phyloP scores from a whole-genome alignment of 2,329 filamentous ascomycete genomes.

The Ascocoryne sarcoides region DNA sequence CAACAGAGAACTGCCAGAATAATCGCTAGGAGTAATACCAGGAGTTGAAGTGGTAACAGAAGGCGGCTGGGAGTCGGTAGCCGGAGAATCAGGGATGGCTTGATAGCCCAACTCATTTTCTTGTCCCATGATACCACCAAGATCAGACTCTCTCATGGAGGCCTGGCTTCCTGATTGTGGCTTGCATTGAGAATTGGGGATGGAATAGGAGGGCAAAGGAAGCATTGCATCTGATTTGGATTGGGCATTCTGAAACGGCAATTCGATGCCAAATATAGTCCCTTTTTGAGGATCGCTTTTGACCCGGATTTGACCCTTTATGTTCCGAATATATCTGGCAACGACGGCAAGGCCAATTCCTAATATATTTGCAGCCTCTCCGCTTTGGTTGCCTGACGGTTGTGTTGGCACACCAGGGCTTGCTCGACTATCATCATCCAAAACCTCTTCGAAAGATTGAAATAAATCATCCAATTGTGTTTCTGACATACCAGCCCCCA shows the following conservation, averaged over 20 bases:
- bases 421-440: slow-evolving; percentile 29
- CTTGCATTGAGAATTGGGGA: too few species aligned
- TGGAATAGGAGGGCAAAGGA: not conserved
- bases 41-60: slow-evolving; percentile 10
- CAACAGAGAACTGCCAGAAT: not conserved
- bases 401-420: slow-evolving; percentile 7
- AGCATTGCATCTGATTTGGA: not conserved
- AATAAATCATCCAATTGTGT: slow-evolving; percentile 48
- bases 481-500: slow-evolving; percentile 62
- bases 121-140: not conserved
- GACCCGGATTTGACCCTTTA: slow-evolving; percentile 78
- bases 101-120: not conserved
- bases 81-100: not conserved
- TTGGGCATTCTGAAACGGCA: slow-evolving; percentile 48
- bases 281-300: slow-evolving; percentile 79
- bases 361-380: slow-evolving; percentile 31
- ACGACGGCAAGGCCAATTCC: slow-evolving; percentile 83
- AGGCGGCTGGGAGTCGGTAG: not conserved
- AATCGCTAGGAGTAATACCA: not conserved
- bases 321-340: slow-evolving; percentile 78
- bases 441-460: slow-evolving; percentile 50
- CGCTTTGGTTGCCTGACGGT: slow-evolving; percentile 36
- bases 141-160: not conserved
- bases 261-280: slow-evolving; percentile 70
- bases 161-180: not conserved